Conservation (phyloP, 768 basidiomycete species). For the Boletus vermiculosoides region DNA sequence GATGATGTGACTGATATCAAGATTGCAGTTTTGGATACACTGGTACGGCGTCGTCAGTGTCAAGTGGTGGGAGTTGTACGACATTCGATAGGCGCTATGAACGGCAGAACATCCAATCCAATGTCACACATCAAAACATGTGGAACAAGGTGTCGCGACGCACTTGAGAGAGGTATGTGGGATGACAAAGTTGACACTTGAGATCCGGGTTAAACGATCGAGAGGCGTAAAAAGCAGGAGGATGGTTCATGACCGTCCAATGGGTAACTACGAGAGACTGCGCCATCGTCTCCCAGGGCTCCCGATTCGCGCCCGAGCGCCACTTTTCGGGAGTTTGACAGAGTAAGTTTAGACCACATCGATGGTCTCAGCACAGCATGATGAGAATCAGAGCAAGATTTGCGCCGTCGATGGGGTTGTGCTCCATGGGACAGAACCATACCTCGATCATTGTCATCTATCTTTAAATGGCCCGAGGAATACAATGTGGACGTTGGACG, state of each 20-base stretch:
- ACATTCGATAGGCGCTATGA: constrained; percentile 16
- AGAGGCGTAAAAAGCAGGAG: constrained; percentile 2
- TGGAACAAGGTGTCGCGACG: constrained; percentile 20
- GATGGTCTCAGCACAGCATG: not conserved
- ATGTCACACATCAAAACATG: constrained; percentile 8
- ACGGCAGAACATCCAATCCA: constrained; percentile 1
- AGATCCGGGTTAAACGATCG: constrained; percentile 4
- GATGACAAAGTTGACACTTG: no score
- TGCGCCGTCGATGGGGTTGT: constrained; percentile 1
- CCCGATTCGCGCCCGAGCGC: not conserved
- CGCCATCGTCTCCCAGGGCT: not conserved
- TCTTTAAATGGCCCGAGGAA: constrained; percentile 10
- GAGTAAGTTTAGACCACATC: not conserved
- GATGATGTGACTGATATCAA: constrained; percentile 2
- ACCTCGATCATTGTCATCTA: constrained; percentile 9
- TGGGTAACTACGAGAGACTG: not conserved
- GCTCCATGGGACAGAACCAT: not conserved
- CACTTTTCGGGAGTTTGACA: not conserved
- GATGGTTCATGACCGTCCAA: no score
- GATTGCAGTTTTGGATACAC: not conserved
- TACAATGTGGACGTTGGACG: constrained; percentile 11
- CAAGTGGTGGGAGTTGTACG: constrained; percentile 7
- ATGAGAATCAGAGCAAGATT: constrained; percentile 9
- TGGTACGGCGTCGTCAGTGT: constrained; percentile 4
- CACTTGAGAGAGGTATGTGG: constrained; percentile 19